A percentile compares a stretch with the other conserved stretches of the same genome.
Evolutionary conservation across 306 rosid species (phyloP).

Genomic region (Hippophae tibetana): DNA sequence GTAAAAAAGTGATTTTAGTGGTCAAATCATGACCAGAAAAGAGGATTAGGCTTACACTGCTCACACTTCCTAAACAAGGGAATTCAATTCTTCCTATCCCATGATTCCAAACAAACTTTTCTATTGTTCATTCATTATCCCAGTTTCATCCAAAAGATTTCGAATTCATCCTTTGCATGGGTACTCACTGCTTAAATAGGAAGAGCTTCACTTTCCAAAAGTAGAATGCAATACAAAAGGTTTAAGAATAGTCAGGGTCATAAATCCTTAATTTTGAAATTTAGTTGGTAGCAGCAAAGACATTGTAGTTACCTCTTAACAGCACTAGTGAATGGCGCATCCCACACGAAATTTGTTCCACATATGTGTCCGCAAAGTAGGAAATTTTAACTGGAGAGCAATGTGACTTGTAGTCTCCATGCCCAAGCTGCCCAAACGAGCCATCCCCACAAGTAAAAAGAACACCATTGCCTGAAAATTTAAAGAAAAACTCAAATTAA

Average conservation of each 20-base stretch:
- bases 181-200: no score
- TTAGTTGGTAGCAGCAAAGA: no score
- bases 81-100: not conserved
- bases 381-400: slow-evolving; percentile 48
- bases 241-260: no score
- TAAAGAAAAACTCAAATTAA: slow-evolving; percentile 3
- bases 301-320: slow-evolving; percentile 45
- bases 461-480: slow-evolving; percentile 40
- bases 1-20: slow-evolving; percentile 19
- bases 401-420: slow-evolving; percentile 53
- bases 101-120: not conserved
- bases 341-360: slow-evolving; percentile 66
- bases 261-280: no score
- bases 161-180: no score
- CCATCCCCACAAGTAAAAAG: slow-evolving; percentile 87
- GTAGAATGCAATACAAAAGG: no score
- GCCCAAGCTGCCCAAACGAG: slow-evolving; percentile 95
- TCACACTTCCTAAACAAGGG: not conserved
- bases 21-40: slow-evolving; percentile 3
- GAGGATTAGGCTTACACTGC: not conserved
- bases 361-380: slow-evolving; percentile 41
- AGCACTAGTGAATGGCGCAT: slow-evolving; percentile 88
- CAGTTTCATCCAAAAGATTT: no score
- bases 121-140: no score
- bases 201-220: no score